phyloP scores from a whole-genome alignment of 805 yeast genomes.

The Wickerhamiella kazuoi region DNA sequence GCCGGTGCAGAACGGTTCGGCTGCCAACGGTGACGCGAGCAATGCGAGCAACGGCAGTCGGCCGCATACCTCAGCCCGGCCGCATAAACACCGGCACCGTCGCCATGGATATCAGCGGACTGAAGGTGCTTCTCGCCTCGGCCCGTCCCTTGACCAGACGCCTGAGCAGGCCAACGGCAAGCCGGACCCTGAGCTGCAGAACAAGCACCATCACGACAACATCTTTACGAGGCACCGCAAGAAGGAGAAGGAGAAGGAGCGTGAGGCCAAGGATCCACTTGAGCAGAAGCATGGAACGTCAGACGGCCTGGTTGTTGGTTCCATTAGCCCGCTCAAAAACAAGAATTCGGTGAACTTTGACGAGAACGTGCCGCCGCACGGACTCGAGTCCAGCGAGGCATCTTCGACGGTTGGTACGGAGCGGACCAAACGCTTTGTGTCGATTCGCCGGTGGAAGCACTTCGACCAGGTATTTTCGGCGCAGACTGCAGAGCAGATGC shows the following conservation, averaged over 20 bases:
- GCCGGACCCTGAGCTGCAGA: background rate
- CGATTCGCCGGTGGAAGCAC: constrained; percentile 14
- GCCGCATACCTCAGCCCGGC: too few relatives aligned
- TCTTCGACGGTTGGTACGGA: constrained; percentile 1
- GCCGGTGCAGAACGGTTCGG: background rate
- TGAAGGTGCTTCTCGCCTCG: too few relatives aligned
- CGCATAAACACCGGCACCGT: too few relatives aligned
- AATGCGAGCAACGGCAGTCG: background rate
- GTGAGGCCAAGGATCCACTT: background rate
- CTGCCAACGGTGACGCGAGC: background rate
- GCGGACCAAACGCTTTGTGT: background rate
- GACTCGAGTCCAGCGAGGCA: background rate
- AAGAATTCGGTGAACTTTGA: background rate
- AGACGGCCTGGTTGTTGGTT: background rate
- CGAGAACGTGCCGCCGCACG: background rate
- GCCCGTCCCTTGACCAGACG: background rate
- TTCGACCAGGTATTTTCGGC: constrained; percentile 42
- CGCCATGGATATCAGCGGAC: background rate
- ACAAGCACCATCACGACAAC: background rate
- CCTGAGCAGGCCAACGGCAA: too few relatives aligned
- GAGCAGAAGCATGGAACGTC: background rate
- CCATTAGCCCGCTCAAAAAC: background rate
- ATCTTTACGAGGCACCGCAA: background rate
- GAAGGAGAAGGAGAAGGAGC: background rate
- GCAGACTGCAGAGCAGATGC: constrained; percentile 55